Conservation (phyloP, 495 filamentous ascomycete species). For the Sporormia fimetaria region DNA sequence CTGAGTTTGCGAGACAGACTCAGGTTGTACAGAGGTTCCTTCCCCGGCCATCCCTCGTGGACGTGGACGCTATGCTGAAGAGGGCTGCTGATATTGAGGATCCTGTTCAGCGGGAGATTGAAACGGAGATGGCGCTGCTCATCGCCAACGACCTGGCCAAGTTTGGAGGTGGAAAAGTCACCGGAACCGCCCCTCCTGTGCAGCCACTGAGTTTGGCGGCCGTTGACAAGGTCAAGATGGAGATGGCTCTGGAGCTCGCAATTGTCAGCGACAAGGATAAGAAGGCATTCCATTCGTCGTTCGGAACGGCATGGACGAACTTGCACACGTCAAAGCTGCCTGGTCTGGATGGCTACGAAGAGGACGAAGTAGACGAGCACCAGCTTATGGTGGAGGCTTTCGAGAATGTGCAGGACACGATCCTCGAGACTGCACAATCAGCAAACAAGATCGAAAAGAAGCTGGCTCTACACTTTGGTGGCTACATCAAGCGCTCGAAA, state of each 20-base stretch:
- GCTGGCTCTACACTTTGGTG: constrained; percentile 73
- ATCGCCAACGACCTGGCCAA: constrained; percentile 70
- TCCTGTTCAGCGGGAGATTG: constrained; percentile 50
- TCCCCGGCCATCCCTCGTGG: constrained; percentile 63
- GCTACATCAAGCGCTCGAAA: constrained; percentile 80
- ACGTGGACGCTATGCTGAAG: constrained; percentile 56
- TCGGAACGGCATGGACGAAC: constrained; percentile 57
- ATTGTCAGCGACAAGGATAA: constrained; percentile 43
- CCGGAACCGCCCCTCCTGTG: constrained; percentile 48
- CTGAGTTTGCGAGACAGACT: constrained; percentile 72
- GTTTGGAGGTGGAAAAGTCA: constrained; percentile 55
- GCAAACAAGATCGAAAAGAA: constrained; percentile 89
- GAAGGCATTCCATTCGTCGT: constrained; percentile 47
- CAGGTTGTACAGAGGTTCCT: constrained; percentile 79
- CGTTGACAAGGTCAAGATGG: constrained; percentile 61
- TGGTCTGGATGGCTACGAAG: constrained; percentile 65
- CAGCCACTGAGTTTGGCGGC: constrained; percentile 58
- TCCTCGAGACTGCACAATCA: constrained; percentile 60
- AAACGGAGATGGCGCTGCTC: constrained; percentile 62
- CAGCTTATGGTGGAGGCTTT: constrained; percentile 52
- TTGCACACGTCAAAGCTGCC: constrained; percentile 52
- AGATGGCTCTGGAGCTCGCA: constrained; percentile 62
- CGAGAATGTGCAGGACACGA: constrained; percentile 55
- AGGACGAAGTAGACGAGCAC: constrained; percentile 54
- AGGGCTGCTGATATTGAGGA: constrained; percentile 44